Evolutionary conservation across 352 stramenopile genomes (phyloP).

Genomic region (Globisporangium yorkense): DNA sequence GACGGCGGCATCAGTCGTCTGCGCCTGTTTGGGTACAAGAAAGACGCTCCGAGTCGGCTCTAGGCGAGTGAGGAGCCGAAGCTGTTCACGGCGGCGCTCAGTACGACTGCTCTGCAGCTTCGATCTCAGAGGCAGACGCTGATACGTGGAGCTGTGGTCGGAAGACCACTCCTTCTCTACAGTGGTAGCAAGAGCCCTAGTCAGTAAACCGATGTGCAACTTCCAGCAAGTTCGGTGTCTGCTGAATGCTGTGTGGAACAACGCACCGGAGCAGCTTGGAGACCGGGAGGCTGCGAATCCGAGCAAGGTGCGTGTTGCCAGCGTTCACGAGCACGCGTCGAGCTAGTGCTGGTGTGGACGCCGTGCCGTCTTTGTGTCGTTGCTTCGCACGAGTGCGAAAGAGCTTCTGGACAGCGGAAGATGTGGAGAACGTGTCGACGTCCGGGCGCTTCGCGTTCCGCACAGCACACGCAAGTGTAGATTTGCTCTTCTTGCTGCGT

Average conservation of each 20-base stretch:
- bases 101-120: conserved; percentile 26
- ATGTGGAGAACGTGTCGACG: conserved; percentile 31
- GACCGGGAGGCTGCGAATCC: conserved; percentile 36
- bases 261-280: conserved; percentile 33
- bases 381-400: conserved; percentile 20
- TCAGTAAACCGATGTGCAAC: background rate
- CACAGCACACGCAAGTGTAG: conserved; percentile 8
- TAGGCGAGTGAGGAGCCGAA: conserved; percentile 10
- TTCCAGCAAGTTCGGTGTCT: background rate
- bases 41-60: conserved; percentile 24
- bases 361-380: background rate
- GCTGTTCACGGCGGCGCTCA: conserved; percentile 6
- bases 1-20: conserved; percentile 92
- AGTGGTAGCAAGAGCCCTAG: background rate
- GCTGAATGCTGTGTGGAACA: background rate
- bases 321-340: conserved; percentile 15
- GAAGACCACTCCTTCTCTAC: conserved; percentile 34
- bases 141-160: conserved; percentile 21
- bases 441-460: conserved; percentile 26
- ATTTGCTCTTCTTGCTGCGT: background rate
- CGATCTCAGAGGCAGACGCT: background rate
- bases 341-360: background rate
- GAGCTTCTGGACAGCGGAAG: conserved; percentile 32
- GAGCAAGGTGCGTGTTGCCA: conserved; percentile 31
- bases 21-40: conserved; percentile 76